Base-by-base conservation (phyloP, 257 asterid species). In the Marsdenia floribunda region DNA sequence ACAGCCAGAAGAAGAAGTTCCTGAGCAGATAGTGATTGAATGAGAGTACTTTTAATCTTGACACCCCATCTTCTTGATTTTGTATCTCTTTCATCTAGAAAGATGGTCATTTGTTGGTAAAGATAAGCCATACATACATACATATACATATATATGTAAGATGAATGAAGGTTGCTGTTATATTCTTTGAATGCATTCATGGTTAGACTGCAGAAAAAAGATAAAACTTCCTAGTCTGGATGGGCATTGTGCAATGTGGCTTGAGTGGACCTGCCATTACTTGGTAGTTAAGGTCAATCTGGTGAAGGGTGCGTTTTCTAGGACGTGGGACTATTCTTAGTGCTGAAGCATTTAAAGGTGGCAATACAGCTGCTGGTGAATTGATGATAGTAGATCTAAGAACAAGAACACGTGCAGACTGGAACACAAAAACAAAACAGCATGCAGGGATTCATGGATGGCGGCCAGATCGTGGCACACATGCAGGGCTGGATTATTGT, bases 21-120 rank as follows among this genome's bases (percentile, higher is more conserved):
- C 91, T 4, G 85, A 80, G 63, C 87, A 82, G 85, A 90, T 90
- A 77, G 89, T 84, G 76, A 90, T 88, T 55, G 93, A 89, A 79
- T 91, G 82, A 88, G 82, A 88, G 44, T 44, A 24, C 21, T 44
- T 22, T 18, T 72, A 8, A 38, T 22, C 29, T 38, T 64, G 2
- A 66, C 42, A 18, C 8, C 4, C 70, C 5, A 33, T 7, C 40
- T 38, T 18, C 71, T 35, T 37, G 12, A 37, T 66, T 29, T 29
- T 19, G 52, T 66, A 49, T 19, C 37, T 7, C 13, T 35, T 64
- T 10, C 47, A 64, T 64, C 46, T 35, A 63, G 42, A 33, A 63
- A 35, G 68, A 64, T 37, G 65, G 26, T 55, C 3, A n/a, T 55
- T 55, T 6, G 22, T 55, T 0, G 35, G 12, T 24, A 58, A 58